Base-by-base conservation (phyloP, 140 eudicot genomes). In the Ambrosia hybrid region DNA sequence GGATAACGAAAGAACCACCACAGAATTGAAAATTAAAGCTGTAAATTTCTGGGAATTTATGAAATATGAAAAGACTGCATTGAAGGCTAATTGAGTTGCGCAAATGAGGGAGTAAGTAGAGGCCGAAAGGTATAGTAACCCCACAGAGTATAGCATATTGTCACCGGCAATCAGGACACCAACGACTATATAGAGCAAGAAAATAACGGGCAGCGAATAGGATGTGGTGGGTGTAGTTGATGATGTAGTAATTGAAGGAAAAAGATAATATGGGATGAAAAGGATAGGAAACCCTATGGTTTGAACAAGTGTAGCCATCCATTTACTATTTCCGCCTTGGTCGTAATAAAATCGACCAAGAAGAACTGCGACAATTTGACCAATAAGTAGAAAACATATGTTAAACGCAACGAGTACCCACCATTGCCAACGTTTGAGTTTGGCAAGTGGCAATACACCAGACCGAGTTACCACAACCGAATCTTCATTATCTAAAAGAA, bases 61-160 rank as follows among this genome's bases (percentile, higher is more conserved):
- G 71, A 94, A 88, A 71, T 4, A 88, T 3, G 99, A 83, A 82
- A 86, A 88, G 0, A 94, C 65, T 0, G 99, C 97, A 49, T 86
- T 94, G 59, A 88, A 94, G 33, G 88, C 99, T 73, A 94, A 78
- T 48, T 90, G 96, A 13, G 97, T 90, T 0, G 97, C 92, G 30
- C 97, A 87, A 16, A 94, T 83, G 69, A 94, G 96, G 6, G 99
- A 94, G 68, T 90, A 94, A 36, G 99, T 94, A 1, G 99, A 94
- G 61, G 97, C 97, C 0, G 99, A 90, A 51, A 94, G 90, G 68
- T 94, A 90, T 15, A 88, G 15, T 36, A 94, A 88, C 13, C 94
- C 99, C n/a, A 83, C 71, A 2, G 97, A 88, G 67, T 94, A 88
- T 7, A 94, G 63, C 97, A 94, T 87, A 72, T 90, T 94, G 75